A percentile compares a stretch with the other conserved stretches of the same genome.
phyloP scores from a whole-genome alignment of 1,139 yeast genomes.

The Candida smagusa region DNA sequence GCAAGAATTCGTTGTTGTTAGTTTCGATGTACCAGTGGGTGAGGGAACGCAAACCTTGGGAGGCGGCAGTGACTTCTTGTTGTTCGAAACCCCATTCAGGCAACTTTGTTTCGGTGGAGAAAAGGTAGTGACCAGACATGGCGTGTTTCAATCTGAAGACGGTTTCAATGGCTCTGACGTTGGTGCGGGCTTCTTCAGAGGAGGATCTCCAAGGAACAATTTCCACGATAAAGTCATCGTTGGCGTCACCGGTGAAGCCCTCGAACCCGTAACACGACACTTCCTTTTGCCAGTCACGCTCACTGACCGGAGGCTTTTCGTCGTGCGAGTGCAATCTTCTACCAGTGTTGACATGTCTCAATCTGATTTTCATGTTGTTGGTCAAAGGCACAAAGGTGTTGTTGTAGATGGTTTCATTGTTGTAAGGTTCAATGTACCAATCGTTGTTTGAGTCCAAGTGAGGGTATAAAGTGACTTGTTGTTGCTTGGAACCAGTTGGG shows the following conservation, averaged over 20 bases:
- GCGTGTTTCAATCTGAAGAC: conserved; percentile 86
- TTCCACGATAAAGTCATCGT: conserved; percentile 92
- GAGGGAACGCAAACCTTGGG: conserved; percentile 71
- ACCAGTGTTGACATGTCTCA: conserved; percentile 63
- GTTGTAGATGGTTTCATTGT: conserved; percentile 48
- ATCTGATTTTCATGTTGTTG: conserved; percentile 78
- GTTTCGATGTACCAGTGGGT: conserved; percentile 88
- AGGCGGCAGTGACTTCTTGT: conserved; percentile 93
- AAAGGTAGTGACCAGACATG: conserved; percentile 83
- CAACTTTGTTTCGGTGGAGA: conserved; percentile 79
- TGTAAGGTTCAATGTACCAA: conserved; percentile 74
- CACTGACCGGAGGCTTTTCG: conserved; percentile 88
- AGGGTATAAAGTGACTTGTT: conserved; percentile 90
- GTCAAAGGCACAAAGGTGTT: conserved; percentile 58
- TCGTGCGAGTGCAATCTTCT: conserved; percentile 96
- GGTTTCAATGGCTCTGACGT: conserved; percentile 77
- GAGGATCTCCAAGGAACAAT: conserved; percentile 59
- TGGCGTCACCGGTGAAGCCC: conserved; percentile 91
- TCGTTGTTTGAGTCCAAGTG: conserved; percentile 86
- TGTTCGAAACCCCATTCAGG: conserved; percentile 97
- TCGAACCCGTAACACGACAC: conserved; percentile 88
- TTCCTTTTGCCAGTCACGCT: conserved; percentile 95
- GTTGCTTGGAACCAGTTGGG: conserved; percentile 93
- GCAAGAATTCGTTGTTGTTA: conserved; percentile 46
- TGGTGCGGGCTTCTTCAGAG: conserved; percentile 27